Conservation (phyloP, 2,329 filamentous ascomycete genomes). For the Zymoseptoria ardabiliae region DNA sequence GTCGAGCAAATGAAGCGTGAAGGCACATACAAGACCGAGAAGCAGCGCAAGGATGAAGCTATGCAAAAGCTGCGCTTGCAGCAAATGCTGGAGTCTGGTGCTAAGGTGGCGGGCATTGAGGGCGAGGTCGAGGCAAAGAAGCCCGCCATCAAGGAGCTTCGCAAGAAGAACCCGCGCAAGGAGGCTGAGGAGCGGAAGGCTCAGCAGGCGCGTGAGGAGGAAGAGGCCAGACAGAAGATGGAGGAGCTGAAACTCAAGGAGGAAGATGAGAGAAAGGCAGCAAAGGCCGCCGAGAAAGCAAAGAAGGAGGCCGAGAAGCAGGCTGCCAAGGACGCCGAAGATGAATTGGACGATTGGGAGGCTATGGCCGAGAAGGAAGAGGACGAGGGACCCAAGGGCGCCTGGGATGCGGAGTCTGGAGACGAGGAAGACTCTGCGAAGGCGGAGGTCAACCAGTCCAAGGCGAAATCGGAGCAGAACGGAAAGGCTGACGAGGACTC, state of each 20-base stretch:
- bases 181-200: conserved; percentile 47
- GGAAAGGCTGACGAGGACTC: conserved; percentile 33
- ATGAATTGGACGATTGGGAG: conserved; percentile 77
- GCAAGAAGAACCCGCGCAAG: conserved; percentile 63
- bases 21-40: conserved; percentile 79
- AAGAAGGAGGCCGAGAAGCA: conserved; percentile 61
- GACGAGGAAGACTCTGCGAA: conserved; percentile 47
- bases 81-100: conserved; percentile 75
- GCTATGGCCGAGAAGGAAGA: conserved; percentile 67
- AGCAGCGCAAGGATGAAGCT: conserved; percentile 74
- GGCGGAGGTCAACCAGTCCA: conserved; percentile 2
- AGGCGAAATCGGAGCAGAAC: conserved; percentile 29
- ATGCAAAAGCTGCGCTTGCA: conserved; percentile 72
- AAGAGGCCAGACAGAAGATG: conserved; percentile 50
- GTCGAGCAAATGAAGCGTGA: conserved; percentile 83
- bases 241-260: conserved; percentile 46
- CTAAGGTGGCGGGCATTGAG: conserved; percentile 53
- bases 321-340: conserved; percentile 54
- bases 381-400: conserved; percentile 75
- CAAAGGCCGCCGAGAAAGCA: conserved; percentile 70
- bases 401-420: conserved; percentile 83
- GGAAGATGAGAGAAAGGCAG: conserved; percentile 67
- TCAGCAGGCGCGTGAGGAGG: conserved; percentile 37
- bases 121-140: conserved; percentile 72
- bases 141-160: conserved; percentile 65